Base-by-base conservation (phyloP, 176 grass and related monocot species). In the Oryza australiensis region DNA sequence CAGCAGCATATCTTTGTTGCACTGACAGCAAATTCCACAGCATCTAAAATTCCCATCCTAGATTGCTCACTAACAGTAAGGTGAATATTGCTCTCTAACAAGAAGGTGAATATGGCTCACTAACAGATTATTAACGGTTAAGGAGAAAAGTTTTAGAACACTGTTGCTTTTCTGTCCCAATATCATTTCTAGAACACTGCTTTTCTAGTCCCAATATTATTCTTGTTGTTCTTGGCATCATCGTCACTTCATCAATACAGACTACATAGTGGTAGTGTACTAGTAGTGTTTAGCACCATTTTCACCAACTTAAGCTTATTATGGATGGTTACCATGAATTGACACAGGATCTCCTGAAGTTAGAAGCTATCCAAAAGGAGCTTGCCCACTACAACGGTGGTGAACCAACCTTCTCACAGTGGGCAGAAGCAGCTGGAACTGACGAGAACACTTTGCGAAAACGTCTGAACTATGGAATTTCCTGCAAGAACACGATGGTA, bases 401-500 rank as follows among this genome's bases (percentile, higher is more conserved):
- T 22, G 86, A 95, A 24, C 89, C 90, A 42, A 88, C 81, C 32
- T 93, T 98, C 62, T 84, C 82, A n/a, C 93, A 89, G 66, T 98
- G 95, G 95, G 95, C 95, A 3, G 87, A 80, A 51, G 95, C 92
- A 69, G 86, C 76, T 26, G 85, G 75, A 70, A 84, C 86, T 26
- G 90, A 95, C 35, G 88, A 87, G 65, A 74, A 86, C 27, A 82
- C 84, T 62, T 42, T 91, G 68, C 82, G 76, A 30, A 88, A 83
- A 43, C 88, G 88, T 37, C 66, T 98, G 73, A 88, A 77, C 63
- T 26, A 95, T 69, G 92, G 95, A 10, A 75, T 70, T 18, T 81
- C 79, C 64, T 98, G 89, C 88, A 94, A 93, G 68, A 90, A 95
- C 51, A 91, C 49, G 68, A 98, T 98, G 93, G 86, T 98, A 57